phyloP scores from a whole-genome alignment of 2,329 filamentous ascomycete species.

The Zymoseptoria tritici region DNA sequence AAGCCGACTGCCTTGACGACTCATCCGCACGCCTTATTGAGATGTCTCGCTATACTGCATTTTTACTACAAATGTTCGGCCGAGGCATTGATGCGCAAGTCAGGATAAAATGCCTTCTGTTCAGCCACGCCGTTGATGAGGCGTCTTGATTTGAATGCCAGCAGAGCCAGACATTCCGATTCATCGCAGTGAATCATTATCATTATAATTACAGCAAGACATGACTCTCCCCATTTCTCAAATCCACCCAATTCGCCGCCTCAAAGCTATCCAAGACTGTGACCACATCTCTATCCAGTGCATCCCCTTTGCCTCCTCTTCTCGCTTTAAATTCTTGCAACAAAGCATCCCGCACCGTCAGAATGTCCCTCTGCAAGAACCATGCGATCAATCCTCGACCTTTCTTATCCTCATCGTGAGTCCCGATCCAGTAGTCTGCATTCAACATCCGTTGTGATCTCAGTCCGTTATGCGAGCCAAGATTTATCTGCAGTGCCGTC shows the following conservation, averaged over 20 bases:
- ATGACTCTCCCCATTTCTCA: constrained; percentile 51
- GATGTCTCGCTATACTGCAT: no score
- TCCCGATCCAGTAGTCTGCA: constrained; percentile 57
- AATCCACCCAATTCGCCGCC: constrained; percentile 44
- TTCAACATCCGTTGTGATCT: constrained; percentile 46
- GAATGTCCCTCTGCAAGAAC: constrained; percentile 39
- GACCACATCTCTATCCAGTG: constrained; percentile 23
- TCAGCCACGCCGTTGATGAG: no score
- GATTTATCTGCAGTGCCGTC: constrained; percentile 49
- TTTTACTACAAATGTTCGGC: no score
- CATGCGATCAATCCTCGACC: constrained; percentile 50
- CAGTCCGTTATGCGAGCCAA: constrained; percentile 56
- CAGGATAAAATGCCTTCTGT: no score
- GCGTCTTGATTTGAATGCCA: no score
- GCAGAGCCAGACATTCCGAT: neutral
- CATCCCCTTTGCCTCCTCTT: constrained; percentile 29
- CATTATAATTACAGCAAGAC: constrained; percentile 37
- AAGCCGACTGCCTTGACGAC: no score
- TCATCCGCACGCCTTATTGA: no score
- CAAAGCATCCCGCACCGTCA: constrained; percentile 43
- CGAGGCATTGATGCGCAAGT: no score
- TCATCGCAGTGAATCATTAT: neutral
- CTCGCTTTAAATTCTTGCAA: constrained; percentile 35
- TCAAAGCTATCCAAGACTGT: constrained; percentile 31
- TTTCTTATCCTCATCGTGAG: constrained; percentile 58